Evolutionary conservation across 192 early-diverging fungal species (phyloP).

Genomic region (Coemansia sp.): DNA sequence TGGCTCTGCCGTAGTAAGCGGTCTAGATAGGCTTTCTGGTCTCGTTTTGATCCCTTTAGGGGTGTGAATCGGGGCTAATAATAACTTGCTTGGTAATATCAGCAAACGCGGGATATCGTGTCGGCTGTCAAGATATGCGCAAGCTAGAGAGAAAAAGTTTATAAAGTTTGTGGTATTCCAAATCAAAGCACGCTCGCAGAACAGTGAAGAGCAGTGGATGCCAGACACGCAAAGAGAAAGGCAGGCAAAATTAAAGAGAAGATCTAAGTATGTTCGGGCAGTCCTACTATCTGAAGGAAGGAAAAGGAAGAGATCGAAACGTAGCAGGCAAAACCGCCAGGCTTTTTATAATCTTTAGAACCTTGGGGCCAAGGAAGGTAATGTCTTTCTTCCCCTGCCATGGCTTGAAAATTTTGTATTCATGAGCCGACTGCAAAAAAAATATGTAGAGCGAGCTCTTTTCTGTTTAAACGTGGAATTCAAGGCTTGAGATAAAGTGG

Average conservation of each 20-base stretch:
- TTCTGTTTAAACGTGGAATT: neutral
- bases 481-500: conserved; percentile 2
- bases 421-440: conserved; percentile 3
- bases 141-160: neutral
- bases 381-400: neutral
- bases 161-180: neutral
- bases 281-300: neutral
- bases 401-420: neutral
- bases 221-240: neutral
- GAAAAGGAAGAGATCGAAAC: neutral
- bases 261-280: neutral
- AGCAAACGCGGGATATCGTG: neutral
- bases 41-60: conserved; percentile 4
- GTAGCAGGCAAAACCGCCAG: neutral
- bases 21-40: conserved; percentile 1
- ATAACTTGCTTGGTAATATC: neutral
- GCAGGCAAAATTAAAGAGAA: neutral
- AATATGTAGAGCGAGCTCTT: neutral
- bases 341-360: neutral
- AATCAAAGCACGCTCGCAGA: neutral
- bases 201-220: neutral
- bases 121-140: neutral
- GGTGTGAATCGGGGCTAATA: neutral
- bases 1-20: neutral
- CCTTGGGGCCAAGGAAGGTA: neutral